These are phyloP conservation scores for Neurospora intermedia DNA, from an alignment of 495 filamentous ascomycete genomes.

Conservation along the genomic window DNA sequence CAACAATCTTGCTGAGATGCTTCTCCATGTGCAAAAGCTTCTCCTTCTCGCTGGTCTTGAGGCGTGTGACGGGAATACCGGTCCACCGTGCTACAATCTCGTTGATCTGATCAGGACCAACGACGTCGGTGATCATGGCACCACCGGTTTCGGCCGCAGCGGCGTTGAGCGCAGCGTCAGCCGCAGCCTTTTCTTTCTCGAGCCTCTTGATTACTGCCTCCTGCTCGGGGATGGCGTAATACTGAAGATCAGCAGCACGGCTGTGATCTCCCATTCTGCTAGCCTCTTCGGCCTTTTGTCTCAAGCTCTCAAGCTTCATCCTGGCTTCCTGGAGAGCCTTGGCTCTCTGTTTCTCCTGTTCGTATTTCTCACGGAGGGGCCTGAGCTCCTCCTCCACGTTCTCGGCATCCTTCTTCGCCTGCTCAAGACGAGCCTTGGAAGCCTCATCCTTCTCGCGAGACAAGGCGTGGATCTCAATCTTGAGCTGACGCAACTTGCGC, in stretches of 20 bases:
- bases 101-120: slow-evolving; percentile 97
- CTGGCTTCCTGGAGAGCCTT: slow-evolving; percentile 93
- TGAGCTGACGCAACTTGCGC: slow-evolving; percentile 73
- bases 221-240: slow-evolving; percentile 94
- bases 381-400: slow-evolving; percentile 87
- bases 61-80: slow-evolving; percentile 86
- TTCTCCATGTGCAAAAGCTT: slow-evolving; percentile 94
- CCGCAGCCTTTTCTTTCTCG: slow-evolving; percentile 65
- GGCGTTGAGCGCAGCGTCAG: slow-evolving; percentile 62
- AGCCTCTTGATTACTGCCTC: slow-evolving; percentile 66
- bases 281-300: slow-evolving; percentile 85
- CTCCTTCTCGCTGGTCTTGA: slow-evolving; percentile 93
- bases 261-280: slow-evolving; percentile 71
- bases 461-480: slow-evolving; percentile 94
- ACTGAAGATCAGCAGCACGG: slow-evolving; percentile 83
- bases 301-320: slow-evolving; percentile 79
- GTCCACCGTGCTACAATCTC: slow-evolving; percentile 96
- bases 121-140: slow-evolving; percentile 77
- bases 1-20: slow-evolving; percentile 66
- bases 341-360: slow-evolving; percentile 77
- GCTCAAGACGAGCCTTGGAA: slow-evolving; percentile 65
- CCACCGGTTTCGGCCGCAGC: slow-evolving; percentile 47
- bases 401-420: slow-evolving; percentile 78
- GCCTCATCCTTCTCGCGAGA: slow-evolving; percentile 91
- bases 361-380: slow-evolving; percentile 90